Evolutionary conservation across 495 filamentous ascomycete species (phyloP), one percentile per base, ranked within the genome.

Genomic region (Aspergillus homomorphus): DNA sequence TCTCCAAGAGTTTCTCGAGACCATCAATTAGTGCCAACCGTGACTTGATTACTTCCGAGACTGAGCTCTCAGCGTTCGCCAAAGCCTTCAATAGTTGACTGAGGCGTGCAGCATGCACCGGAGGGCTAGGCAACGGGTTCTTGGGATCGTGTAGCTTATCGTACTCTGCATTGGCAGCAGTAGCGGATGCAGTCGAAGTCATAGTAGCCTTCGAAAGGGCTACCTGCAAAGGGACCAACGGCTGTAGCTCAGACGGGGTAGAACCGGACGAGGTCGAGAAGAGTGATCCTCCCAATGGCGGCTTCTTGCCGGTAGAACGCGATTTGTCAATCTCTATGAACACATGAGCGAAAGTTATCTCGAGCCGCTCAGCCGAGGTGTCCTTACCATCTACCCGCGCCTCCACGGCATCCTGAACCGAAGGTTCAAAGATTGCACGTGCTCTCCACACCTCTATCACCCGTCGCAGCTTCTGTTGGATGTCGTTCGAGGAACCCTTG

Each of bases 381-480:
- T 30, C 12, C 69, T 59, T 81, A 92, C 89, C 93, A 56, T 91
- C 87, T 20, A 98, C 77, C 24, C 87, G 81, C 42, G 82, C 75
- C 57, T 97, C 92, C 33, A 96, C 84, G 19, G 84, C 84, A 43
- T 88, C 85, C 65, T 94, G 84, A 51, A 94, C 88, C 1, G 85
- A 82, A 2, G 65, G 62, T 53, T 93, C 89, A 63, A 99, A 99
- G n/a, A 99, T 90, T 51, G 75, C 74, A 16, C 94, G 82, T 59
- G 90, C 84, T 67, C 88, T 85, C 95, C 94, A 98, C 2, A 98
- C 94, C 65, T 98, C 92, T 6, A 98, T 83, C 12, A 97, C 92
- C 21, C 94, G 84, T 48, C 87, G 81, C 10, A 99, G 77, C 72
- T 96, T 96, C 60, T 86, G 80, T 66, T 96, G 92, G 23, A 96